Percentiles rank a stretch among this genome's conserved stretches.
Conservation (phyloP, 164 flowering plant genomes). For the Tetracentron sinense region DNA sequence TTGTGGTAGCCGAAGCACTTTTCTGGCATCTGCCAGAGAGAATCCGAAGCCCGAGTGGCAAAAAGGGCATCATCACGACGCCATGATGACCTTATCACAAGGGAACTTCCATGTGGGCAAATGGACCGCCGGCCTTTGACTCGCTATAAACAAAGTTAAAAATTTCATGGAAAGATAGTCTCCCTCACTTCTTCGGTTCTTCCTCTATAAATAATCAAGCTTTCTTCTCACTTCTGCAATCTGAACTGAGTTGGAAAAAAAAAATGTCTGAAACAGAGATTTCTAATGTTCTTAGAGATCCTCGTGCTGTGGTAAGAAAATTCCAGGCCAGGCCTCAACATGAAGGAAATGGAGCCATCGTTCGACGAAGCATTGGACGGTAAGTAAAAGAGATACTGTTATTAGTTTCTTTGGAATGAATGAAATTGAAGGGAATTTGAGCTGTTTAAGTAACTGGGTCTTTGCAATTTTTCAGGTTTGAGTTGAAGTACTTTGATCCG, state of each 20-base stretch:
- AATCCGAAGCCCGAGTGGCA: background rate
- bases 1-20: no score
- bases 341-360: slow-evolving; percentile 67
- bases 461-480: slow-evolving; percentile 46
- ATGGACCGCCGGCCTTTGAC: background rate
- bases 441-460: slow-evolving; percentile 17
- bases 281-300: slow-evolving; percentile 19
- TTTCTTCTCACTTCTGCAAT: slow-evolving; percentile 2
- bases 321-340: slow-evolving; percentile 57
- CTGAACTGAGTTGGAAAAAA: background rate
- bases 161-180: background rate
- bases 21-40: no score
- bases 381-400: slow-evolving; percentile 5
- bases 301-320: slow-evolving; percentile 44
- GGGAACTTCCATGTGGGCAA: slow-evolving; percentile 9
- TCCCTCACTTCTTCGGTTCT: background rate
- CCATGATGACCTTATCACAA: slow-evolving; percentile 22
- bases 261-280: slow-evolving; percentile 27
- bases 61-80: slow-evolving; percentile 25
- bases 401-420: background rate
- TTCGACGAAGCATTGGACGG: slow-evolving; percentile 81
- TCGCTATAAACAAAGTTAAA: background rate
- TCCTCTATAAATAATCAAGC: background rate
- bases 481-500: slow-evolving; percentile 76
- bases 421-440: background rate